Percentiles rank a stretch among this genome's conserved stretches.
Evolutionary conservation across 768 basidiomycete genomes (phyloP).

Genomic region (Xerocomellus chrysenteron): DNA sequence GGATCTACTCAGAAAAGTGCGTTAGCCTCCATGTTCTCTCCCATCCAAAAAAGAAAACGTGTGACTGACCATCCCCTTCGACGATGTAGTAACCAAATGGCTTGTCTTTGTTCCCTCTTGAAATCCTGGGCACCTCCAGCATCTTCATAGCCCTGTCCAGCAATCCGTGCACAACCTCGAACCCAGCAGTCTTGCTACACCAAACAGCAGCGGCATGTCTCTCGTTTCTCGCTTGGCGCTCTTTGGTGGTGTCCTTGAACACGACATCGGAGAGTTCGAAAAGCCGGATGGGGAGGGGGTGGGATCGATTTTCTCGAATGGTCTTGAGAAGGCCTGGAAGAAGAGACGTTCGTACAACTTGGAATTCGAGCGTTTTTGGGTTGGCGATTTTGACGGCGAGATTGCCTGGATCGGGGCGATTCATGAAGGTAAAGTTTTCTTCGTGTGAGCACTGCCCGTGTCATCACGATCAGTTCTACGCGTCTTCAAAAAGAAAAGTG

Average conservation of each 20-base stretch:
- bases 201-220: constrained; percentile 88
- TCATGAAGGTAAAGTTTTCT: constrained; percentile 95
- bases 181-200: constrained; percentile 96
- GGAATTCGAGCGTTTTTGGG: constrained; percentile 97
- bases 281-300: constrained; percentile 86
- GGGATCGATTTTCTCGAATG: constrained; percentile 92
- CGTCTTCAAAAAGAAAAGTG: neutral
- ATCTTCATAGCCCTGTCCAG: constrained; percentile 95
- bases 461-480: constrained; percentile 3
- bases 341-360: constrained; percentile 95
- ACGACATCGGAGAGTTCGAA: constrained; percentile 95
- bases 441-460: constrained; percentile 87
- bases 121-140: constrained; percentile 84
- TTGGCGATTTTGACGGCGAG: constrained; percentile 91
- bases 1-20: constrained; percentile 54
- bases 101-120: constrained; percentile 52
- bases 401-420: constrained; percentile 77
- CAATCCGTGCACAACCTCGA: constrained; percentile 94
- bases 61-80: constrained; percentile 72
- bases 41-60: neutral
- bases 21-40: constrained; percentile 3
- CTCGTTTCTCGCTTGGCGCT: constrained; percentile 86
- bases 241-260: constrained; percentile 74
- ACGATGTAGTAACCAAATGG: constrained; percentile 88
- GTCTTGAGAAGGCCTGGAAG: constrained; percentile 96